A percentile compares a stretch with the other conserved stretches of the same genome.
Conservation (phyloP, 495 filamentous ascomycete genomes). For the Tuber microsphaerosporum region DNA sequence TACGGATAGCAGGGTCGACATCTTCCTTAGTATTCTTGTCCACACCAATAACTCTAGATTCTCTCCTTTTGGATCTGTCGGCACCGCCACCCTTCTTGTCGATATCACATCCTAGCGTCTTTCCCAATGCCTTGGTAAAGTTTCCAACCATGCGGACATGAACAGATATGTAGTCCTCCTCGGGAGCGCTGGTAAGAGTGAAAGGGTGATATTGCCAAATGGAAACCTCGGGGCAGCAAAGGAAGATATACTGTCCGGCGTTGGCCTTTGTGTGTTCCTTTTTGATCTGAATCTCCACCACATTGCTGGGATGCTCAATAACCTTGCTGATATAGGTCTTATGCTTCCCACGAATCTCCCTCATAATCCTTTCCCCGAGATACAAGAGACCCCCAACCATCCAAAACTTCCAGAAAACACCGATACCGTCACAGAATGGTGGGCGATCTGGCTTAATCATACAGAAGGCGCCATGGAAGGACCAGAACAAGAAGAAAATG, state of each 20-base stretch:
- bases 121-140: conserved; percentile 59
- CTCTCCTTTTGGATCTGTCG: conserved; percentile 48
- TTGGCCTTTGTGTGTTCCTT: conserved; percentile 69
- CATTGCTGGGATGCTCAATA: conserved; percentile 74
- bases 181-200: conserved; percentile 68
- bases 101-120: conserved; percentile 62
- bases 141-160: conserved; percentile 66
- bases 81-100: conserved; percentile 48
- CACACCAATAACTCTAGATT: conserved; percentile 55
- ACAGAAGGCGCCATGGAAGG: conserved; percentile 70
- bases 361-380: conserved; percentile 60
- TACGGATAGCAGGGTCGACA: conserved; percentile 61
- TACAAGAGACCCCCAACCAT: conserved; percentile 68
- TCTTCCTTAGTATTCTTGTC: conserved; percentile 51
- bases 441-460: conserved; percentile 71
- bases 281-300: conserved; percentile 79
- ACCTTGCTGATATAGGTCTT: conserved; percentile 76
- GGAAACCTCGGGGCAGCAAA: conserved; percentile 73
- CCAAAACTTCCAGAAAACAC: conserved; percentile 77
- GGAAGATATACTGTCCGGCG: conserved; percentile 74
- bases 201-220: conserved; percentile 76
- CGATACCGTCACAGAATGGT: conserved; percentile 60
- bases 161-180: conserved; percentile 76
- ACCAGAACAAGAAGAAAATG: conserved; percentile 75
- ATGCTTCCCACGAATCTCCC: conserved; percentile 64